These are phyloP conservation scores for Termitomyces sp. DNA, from an alignment of 768 basidiomycete genomes.

Conservation along the genomic window DNA sequence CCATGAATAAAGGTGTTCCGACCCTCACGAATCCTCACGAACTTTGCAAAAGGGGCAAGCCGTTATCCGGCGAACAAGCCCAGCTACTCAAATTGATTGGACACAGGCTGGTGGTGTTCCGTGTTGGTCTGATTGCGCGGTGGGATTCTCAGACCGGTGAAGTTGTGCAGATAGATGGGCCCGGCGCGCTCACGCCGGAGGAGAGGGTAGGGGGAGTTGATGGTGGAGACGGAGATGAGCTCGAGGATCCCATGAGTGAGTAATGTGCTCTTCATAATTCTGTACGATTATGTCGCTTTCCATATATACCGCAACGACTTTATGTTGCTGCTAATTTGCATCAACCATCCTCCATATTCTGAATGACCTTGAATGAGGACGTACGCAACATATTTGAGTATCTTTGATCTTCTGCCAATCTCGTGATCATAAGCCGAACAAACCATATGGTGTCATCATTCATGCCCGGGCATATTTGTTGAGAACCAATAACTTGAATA, in stretches of 20 bases:
- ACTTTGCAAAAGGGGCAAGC: constrained; percentile 80
- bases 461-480: background rate
- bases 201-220: constrained; percentile 27
- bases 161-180: constrained; percentile 55
- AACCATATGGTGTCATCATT: background rate
- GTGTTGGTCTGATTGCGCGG: constrained; percentile 62
- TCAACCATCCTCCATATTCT: background rate
- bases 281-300: constrained; percentile 6
- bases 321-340: background rate
- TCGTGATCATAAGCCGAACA: background rate
- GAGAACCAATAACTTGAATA: background rate
- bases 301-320: constrained; percentile 16
- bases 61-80: constrained; percentile 81
- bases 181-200: constrained; percentile 32
- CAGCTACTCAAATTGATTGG: constrained; percentile 91
- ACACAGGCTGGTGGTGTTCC: constrained; percentile 83
- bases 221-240: constrained; percentile 21
- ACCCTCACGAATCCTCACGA: constrained; percentile 76
- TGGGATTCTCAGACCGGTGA: constrained; percentile 71
- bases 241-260: constrained; percentile 52
- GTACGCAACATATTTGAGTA: background rate
- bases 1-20: constrained; percentile 84
- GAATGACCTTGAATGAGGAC: background rate
- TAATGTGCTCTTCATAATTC: constrained; percentile 22
- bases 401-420: background rate